phyloP scores from a whole-genome alignment of 208 protist genomes.

The Trypanosomatidae sp. region DNA sequence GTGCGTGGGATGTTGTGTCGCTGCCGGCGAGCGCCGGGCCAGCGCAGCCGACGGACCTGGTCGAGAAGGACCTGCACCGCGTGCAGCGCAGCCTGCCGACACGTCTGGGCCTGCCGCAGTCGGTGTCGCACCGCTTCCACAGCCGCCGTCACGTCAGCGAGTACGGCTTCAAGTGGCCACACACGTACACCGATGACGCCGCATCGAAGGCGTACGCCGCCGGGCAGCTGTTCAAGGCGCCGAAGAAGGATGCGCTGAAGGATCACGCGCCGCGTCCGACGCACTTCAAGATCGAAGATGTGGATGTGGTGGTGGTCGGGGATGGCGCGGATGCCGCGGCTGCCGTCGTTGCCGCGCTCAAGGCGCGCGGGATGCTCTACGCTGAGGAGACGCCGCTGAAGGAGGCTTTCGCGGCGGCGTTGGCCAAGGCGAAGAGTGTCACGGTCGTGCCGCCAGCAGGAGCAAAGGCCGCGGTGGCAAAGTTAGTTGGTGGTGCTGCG shows the following conservation, averaged over 20 bases:
- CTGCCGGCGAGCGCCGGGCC: slow-evolving; percentile 23
- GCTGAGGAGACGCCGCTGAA: slow-evolving; percentile 61
- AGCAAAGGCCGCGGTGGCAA: slow-evolving; percentile 37
- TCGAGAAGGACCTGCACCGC: slow-evolving; percentile 56
- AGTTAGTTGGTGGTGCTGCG: too few relatives aligned
- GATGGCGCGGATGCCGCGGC: slow-evolving; percentile 42
- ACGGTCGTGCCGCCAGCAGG: slow-evolving; percentile 41
- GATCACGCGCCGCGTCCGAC: slow-evolving; percentile 51
- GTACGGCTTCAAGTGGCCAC: slow-evolving; percentile 79
- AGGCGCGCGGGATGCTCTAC: slow-evolving; percentile 62
- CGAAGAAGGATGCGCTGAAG: slow-evolving; percentile 40
- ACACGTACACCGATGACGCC: slow-evolving; percentile 73
- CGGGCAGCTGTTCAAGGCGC: slow-evolving; percentile 74
- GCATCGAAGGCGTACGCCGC: slow-evolving; percentile 57
- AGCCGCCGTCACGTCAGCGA: slow-evolving; percentile 73
- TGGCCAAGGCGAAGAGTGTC: slow-evolving; percentile 51
- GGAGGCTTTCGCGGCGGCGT: slow-evolving; percentile 32
- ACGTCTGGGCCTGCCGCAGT: slow-evolving; percentile 58
- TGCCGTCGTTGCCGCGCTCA: slow-evolving; percentile 48
- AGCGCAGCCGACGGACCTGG: slow-evolving; percentile 39
- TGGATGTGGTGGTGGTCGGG: slow-evolving; percentile 68
- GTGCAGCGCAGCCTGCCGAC: slow-evolving; percentile 70
- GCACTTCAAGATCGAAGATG: slow-evolving; percentile 37
- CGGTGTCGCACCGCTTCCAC: slow-evolving; percentile 74
- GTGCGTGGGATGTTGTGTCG: slow-evolving; percentile 80